Conservation (phyloP, 306 rosid genomes). For the Fagus crenata region DNA sequence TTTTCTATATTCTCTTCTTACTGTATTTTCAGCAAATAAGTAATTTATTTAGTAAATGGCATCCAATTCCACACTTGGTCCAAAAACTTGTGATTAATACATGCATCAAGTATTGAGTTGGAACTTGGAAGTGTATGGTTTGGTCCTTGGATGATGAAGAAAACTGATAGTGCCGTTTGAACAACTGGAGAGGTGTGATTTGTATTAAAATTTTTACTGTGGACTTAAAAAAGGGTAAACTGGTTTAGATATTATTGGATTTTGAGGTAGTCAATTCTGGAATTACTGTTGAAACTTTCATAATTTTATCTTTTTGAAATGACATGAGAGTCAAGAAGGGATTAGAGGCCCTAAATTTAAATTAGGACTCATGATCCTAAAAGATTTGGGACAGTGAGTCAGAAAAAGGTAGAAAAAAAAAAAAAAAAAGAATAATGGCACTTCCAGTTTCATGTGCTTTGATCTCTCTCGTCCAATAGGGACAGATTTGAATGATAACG, state of each 20-base stretch:
- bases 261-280: background rate
- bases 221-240: background rate
- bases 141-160: background rate
- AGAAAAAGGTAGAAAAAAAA: background rate
- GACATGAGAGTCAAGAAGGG: too few relatives aligned
- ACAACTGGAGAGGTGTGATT: background rate
- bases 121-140: background rate
- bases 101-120: background rate
- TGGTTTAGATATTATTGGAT: background rate
- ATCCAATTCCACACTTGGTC: background rate
- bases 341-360: too few relatives aligned
- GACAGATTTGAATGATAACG: constrained; percentile 33
- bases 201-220: background rate
- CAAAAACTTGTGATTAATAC: background rate
- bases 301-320: too few relatives aligned
- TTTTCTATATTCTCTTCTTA: too few relatives aligned
- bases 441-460: constrained; percentile 22
- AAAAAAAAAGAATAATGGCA: background rate
- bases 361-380: too few relatives aligned
- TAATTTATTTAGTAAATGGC: too few relatives aligned
- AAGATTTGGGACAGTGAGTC: too few relatives aligned
- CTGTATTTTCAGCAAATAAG: too few relatives aligned
- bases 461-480: constrained; percentile 1
- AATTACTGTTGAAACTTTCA: background rate
- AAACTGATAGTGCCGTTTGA: too few relatives aligned